phyloP scores from a whole-genome alignment of 2,329 filamentous ascomycete species.

The Fusarium guadeloupense region DNA sequence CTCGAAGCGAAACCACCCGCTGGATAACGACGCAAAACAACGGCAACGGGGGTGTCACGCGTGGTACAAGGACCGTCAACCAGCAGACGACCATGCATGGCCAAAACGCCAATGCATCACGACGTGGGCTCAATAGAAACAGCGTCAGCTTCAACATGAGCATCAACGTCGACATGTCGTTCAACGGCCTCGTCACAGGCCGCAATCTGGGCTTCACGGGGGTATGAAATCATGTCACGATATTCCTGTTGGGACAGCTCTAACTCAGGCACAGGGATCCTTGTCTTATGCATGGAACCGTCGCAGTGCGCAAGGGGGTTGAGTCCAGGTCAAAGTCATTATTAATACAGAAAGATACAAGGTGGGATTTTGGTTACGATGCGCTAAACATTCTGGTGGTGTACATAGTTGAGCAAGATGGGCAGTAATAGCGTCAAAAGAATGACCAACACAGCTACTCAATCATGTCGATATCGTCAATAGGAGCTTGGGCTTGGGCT shows the following conservation, averaged over 20 bases:
- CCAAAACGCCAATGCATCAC: constrained; percentile 13
- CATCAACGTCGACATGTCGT: constrained; percentile 37
- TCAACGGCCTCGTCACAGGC: constrained; percentile 40
- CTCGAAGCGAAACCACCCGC: constrained; percentile 33
- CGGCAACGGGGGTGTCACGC: constrained; percentile 21
- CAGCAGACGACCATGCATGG: constrained; percentile 37
- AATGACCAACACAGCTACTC: constrained; percentile 55
- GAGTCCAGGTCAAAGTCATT: constrained; percentile 2
- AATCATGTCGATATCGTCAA: constrained; percentile 77
- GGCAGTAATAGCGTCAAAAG: constrained; percentile 8
- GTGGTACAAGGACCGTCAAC: constrained; percentile 29
- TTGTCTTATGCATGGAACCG: constrained; percentile 41
- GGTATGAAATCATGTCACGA: constrained; percentile 19
- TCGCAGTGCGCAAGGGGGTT: constrained; percentile 23
- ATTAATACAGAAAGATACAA: constrained; percentile 19
- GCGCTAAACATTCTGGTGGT: constrained; percentile 41
- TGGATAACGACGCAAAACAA: constrained; percentile 34
- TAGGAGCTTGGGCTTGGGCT: constrained; percentile 36
- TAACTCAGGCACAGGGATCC: constrained; percentile 32
- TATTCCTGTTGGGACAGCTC: neutral
- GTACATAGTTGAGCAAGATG: constrained; percentile 34
- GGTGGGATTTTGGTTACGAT: constrained; percentile 24
- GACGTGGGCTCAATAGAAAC: constrained; percentile 22
- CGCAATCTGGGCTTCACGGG: constrained; percentile 39
- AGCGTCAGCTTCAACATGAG: constrained; percentile 42